Conservation (phyloP, 805 yeast species). For the Hanseniaspora valbyensis region DNA sequence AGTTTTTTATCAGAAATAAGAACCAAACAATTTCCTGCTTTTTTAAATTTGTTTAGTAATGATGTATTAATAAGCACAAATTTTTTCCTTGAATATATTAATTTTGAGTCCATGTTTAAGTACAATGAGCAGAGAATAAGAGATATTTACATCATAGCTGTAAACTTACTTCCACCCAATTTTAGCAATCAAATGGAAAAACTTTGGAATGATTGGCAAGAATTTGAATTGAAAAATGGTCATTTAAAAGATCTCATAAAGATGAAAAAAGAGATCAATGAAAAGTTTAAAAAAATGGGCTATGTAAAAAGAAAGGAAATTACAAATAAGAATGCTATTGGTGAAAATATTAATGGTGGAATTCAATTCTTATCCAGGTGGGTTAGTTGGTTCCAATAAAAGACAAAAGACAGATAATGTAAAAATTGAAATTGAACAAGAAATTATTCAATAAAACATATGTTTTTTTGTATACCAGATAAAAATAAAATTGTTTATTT, state of each 20-base stretch:
- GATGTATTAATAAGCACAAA: neutral
- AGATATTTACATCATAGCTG: slow-evolving; percentile 8
- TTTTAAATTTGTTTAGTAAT: neutral
- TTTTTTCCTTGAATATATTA: neutral
- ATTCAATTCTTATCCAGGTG: slow-evolving; percentile 12
- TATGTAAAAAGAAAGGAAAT: neutral
- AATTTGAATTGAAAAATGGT: slow-evolving; percentile 65
- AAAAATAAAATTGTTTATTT: no score
- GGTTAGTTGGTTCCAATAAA: neutral
- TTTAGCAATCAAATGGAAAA: slow-evolving; percentile 6
- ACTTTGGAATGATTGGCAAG: slow-evolving; percentile 62
- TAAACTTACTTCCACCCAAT: slow-evolving; percentile 16
- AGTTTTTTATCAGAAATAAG: slow-evolving; percentile 1
- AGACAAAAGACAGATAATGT: neutral
- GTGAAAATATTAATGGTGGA: neutral
- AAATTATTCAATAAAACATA: neutral
- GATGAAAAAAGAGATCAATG: slow-evolving; percentile 1
- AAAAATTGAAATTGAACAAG: neutral
- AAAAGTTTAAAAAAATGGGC: slow-evolving; percentile 2
- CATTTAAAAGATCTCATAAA: slow-evolving; percentile 33
- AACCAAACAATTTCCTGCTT: neutral
- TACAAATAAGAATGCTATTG: neutral
- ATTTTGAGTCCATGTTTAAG: neutral
- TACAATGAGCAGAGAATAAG: slow-evolving; percentile 3
- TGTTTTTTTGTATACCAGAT: neutral